phyloP scores from a whole-genome alignment of 805 yeast species.

The Candida jianshihensis region DNA sequence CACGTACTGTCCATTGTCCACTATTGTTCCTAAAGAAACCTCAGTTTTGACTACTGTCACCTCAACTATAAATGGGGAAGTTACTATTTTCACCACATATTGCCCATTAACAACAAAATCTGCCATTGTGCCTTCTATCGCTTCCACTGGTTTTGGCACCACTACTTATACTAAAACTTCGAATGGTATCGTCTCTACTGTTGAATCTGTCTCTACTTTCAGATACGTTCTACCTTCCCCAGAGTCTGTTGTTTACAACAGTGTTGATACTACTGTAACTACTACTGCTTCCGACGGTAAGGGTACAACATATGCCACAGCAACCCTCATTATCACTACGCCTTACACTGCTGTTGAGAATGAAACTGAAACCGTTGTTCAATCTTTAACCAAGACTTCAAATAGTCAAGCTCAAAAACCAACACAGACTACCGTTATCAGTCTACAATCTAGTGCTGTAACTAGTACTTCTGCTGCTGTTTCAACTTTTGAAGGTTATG shows the following conservation, averaged over 20 bases:
- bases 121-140: too few relatives aligned
- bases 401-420: not conserved
- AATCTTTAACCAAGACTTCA: too few relatives aligned
- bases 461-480: conserved; percentile 5
- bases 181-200: not conserved
- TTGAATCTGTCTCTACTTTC: not conserved
- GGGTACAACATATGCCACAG: not conserved
- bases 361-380: not conserved
- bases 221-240: not conserved
- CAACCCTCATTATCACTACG: not conserved
- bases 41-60: conserved; percentile 3
- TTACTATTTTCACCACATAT: not conserved
- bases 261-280: not conserved
- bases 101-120: not conserved
- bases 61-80: not conserved
- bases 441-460: not conserved
- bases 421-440: not conserved
- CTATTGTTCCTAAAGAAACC: conserved; percentile 1
- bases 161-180: not conserved
- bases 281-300: not conserved
- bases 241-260: not conserved
- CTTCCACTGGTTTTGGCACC: conserved; percentile 1
- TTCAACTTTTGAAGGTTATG: conserved; percentile 1
- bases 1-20: not conserved
- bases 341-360: not conserved